Percentiles rank a stretch among this genome's conserved stretches.
Conservation (phyloP, 805 yeast species). For the Candida qinlingensis region DNA sequence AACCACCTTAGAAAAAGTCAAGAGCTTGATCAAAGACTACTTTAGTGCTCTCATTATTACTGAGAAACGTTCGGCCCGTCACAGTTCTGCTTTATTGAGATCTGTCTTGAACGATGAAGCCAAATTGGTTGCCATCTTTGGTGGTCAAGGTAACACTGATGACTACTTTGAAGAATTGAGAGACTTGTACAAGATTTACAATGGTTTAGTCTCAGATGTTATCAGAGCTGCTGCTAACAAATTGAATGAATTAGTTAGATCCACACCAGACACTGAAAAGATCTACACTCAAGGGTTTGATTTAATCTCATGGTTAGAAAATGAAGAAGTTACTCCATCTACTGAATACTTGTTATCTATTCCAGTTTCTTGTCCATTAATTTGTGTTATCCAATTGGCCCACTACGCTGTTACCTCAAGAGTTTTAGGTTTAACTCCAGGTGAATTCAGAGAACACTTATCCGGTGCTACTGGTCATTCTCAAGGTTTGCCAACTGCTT, state of each 20-base stretch:
- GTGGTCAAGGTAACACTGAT: conserved; percentile 99
- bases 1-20: conserved; percentile 68
- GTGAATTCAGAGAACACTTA: conserved; percentile 67
- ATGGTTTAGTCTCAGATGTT: conserved; percentile 68
- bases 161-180: conserved; percentile 96
- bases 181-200: conserved; percentile 73
- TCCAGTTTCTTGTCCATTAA: conserved; percentile 95
- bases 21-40: conserved; percentile 73
- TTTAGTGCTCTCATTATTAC: conserved; percentile 48
- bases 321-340: conserved; percentile 84
- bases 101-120: conserved; percentile 55
- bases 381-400: conserved; percentile 91
- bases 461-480: conserved; percentile 85
- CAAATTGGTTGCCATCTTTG: conserved; percentile 78
- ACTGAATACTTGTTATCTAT: conserved; percentile 82
- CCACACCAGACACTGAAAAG: conserved; percentile 74
- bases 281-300: conserved; percentile 92
- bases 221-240: conserved; percentile 63
- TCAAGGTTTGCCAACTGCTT: conserved; percentile 89
- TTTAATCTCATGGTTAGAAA: conserved; percentile 78
- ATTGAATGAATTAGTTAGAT: conserved; percentile 61
- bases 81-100: conserved; percentile 56
- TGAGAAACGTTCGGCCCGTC: conserved; percentile 40
- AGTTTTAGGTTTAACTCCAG: conserved; percentile 83
- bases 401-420: conserved; percentile 88